Conservation (phyloP, 2,329 filamentous ascomycete species). For the Rosellinia necatrix region DNA sequence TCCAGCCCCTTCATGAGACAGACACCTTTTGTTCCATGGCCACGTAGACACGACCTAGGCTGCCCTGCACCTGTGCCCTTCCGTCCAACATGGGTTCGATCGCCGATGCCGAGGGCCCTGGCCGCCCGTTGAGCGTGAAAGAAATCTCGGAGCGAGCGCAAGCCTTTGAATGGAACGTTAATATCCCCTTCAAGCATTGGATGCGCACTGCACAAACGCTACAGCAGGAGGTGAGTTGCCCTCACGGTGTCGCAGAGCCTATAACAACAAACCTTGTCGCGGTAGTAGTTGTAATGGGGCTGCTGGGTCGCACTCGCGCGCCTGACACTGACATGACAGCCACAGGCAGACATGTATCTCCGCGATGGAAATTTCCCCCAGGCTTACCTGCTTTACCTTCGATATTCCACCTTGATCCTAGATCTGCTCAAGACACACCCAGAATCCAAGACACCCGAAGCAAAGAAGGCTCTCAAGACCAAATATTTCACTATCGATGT, state of each 20-base stretch:
- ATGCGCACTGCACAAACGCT: constrained; percentile 78
- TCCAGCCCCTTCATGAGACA: neutral
- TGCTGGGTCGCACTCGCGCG: neutral
- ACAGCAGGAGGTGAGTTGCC: constrained; percentile 72
- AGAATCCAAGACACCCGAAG: constrained; percentile 69
- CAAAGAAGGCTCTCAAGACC: constrained; percentile 63
- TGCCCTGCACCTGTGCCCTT: neutral
- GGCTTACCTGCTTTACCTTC: constrained; percentile 88
- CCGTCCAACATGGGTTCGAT: constrained; percentile 16
- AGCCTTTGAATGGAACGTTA: constrained; percentile 79
- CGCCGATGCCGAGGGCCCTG: constrained; percentile 31
- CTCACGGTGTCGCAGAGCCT: neutral
- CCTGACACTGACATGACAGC: constrained; percentile 4
- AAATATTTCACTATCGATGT: constrained; percentile 55
- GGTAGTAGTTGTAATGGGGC: too few species aligned
- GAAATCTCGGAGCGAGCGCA: constrained; percentile 78
- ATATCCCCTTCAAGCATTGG: constrained; percentile 80
- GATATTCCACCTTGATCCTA: constrained; percentile 84
- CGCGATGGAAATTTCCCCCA: constrained; percentile 84
- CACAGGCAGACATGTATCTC: constrained; percentile 81
- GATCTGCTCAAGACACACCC: constrained; percentile 77
- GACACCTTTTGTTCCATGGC: constrained; percentile 12
- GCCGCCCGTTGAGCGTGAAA: constrained; percentile 70
- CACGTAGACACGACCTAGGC: constrained; percentile 12
- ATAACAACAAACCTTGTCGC: too few species aligned